phyloP scores from a whole-genome alignment of 495 filamentous ascomycete genomes.

The Tetracladium marchalianum region DNA sequence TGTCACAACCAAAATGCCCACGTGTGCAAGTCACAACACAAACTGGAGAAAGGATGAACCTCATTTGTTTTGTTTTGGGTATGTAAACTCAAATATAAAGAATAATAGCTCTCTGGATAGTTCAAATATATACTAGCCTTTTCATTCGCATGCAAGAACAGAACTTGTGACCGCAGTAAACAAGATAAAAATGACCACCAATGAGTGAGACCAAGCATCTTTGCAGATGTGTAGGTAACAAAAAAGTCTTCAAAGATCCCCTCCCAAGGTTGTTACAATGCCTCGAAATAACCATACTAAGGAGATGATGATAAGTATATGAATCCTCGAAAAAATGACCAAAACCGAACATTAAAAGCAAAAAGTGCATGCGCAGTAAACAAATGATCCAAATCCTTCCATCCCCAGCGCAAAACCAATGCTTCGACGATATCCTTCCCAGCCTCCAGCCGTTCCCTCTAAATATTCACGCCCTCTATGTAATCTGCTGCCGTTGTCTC shows the following conservation, averaged over 20 bases:
- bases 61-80: too few species aligned
- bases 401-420: not conserved
- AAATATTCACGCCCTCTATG: constrained; percentile 4
- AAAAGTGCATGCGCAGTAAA: not conserved
- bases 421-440: constrained; percentile 9
- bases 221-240: not conserved
- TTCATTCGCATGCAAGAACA: too few species aligned
- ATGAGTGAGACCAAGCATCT: not conserved
- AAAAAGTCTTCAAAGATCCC: constrained; percentile 2
- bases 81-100: too few species aligned
- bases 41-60: too few species aligned
- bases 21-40: too few species aligned
- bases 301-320: not conserved
- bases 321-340: not conserved
- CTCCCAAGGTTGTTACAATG: constrained; percentile 1
- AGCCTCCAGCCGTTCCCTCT: not conserved
- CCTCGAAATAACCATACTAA: not conserved
- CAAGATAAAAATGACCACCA: constrained; percentile 2
- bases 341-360: not conserved
- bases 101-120: too few species aligned
- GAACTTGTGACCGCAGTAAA: too few species aligned
- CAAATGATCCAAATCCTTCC: not conserved
- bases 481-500: constrained; percentile 4
- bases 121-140: too few species aligned
- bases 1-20: too few species aligned